Conservation (phyloP, 345 rosid genomes). For the Viola odorata region DNA sequence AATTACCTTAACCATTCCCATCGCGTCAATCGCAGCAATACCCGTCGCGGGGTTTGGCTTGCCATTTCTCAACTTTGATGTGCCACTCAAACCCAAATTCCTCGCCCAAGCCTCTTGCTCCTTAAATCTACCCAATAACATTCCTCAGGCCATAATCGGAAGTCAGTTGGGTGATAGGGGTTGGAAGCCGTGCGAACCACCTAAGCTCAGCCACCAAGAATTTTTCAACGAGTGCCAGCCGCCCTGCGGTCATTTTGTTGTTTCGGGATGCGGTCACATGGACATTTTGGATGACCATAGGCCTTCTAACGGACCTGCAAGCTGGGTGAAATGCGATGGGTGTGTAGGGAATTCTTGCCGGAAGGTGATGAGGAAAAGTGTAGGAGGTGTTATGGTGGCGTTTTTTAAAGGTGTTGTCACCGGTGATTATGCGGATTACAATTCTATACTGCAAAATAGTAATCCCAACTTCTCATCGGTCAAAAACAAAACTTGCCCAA, state of each 20-base stretch:
- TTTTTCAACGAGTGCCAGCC: constrained; percentile 29
- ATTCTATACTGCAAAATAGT: constrained; percentile 17
- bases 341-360: constrained; percentile 2
- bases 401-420: constrained; percentile 23
- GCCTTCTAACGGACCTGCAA: fast-evolving
- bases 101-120: constrained; percentile 17
- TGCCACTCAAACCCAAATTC: constrained; percentile 15
- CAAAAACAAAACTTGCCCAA: background rate
- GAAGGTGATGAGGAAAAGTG: constrained; percentile 28
- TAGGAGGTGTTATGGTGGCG: constrained; percentile 37
- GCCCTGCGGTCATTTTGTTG: constrained; percentile 30
- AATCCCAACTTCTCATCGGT: constrained; percentile 8
- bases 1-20: background rate
- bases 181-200: constrained; percentile 26
- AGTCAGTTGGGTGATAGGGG: background rate
- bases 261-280: constrained; percentile 37
- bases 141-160: constrained; percentile 34
- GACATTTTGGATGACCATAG: constrained; percentile 32
- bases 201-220: constrained; percentile 24
- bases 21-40: constrained; percentile 24
- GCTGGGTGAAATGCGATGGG: constrained; percentile 7
- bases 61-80: background rate
- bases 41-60: constrained; percentile 43
- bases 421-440: constrained; percentile 14
- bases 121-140: constrained; percentile 23